Evolutionary conservation across 225 moss, liverwort and hornwort species (phyloP).

Genomic region (Physcomitrellopsis africana): DNA sequence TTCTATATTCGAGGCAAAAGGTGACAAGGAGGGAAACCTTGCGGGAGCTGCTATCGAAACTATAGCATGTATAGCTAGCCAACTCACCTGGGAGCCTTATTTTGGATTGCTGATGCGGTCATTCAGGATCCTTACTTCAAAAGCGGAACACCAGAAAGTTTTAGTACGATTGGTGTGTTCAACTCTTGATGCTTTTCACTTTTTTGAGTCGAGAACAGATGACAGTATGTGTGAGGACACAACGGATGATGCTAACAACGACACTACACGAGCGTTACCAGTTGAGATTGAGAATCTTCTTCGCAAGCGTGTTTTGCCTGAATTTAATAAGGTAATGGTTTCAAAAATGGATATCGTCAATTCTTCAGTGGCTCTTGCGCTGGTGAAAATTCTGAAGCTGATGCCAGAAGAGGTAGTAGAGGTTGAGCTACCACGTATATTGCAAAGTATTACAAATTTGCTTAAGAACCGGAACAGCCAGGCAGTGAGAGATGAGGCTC

Average conservation of each 20-base stretch:
- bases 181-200: constrained; percentile 85
- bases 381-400: constrained; percentile 83
- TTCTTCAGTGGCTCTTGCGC: constrained; percentile 82
- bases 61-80: constrained; percentile 70
- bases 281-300: constrained; percentile 57
- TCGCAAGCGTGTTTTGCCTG: constrained; percentile 80
- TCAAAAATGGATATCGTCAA: constrained; percentile 89
- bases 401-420: constrained; percentile 78
- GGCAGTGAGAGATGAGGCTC: constrained; percentile 96
- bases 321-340: constrained; percentile 83
- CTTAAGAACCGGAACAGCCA: constrained; percentile 90
- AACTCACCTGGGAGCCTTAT: constrained; percentile 90
- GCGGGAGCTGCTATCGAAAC: constrained; percentile 77
- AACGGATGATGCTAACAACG: constrained; percentile 24
- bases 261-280: constrained; percentile 42
- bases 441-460: constrained; percentile 88
- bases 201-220: constrained; percentile 51
- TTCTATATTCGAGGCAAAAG: constrained; percentile 89
- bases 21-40: constrained; percentile 95
- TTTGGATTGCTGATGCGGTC: constrained; percentile 87
- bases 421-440: constrained; percentile 83
- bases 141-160: constrained; percentile 80
- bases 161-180: constrained; percentile 79
- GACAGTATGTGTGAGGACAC: constrained; percentile 18
- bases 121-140: constrained; percentile 73